Base-by-base conservation (phyloP, 306 rosid genomes). In the Glycyrrhiza uralensis region DNA sequence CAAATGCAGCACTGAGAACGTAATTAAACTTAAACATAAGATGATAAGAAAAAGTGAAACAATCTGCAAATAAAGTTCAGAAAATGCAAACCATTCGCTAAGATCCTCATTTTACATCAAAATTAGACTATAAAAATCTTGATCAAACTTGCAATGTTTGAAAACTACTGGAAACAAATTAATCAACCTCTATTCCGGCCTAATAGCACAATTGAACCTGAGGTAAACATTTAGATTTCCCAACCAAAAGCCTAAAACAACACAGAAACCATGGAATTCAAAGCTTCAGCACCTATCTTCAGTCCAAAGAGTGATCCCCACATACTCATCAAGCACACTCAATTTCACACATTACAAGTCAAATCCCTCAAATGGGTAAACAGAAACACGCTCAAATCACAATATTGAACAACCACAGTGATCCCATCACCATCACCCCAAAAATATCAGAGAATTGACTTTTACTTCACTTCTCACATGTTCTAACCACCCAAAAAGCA, bases 341-440 rank as follows among this genome's bases (percentile, higher is more conserved):
- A 42, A 59, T 32, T 83, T 63, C 66, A 60, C 77, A 71, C 60
- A 60, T 15, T 1, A 72, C 39, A 66, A 52, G 41, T 44, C 73
- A 83, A 83, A 79, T 83, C 80, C 14, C 42, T 72, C 63, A 66
- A 75, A 56, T 70, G 63, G 57, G 42, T 38, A 52, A n/a, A 15
- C 78, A 75, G 18, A 69, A 72, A 76, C 50, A 12, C 3, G 55
- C 63, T 61, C 78, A 79, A 46, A 78, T 35, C 46, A 47, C 62
- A 66, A 7, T 44, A 19, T 49, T 39, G 57, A 60, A 32, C 79
- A 30, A 62, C 66, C 72, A 63, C 71, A 57, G 49, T 42, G 64
- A 30, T 54, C 78, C 69, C 58, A n/a, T 60, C 60, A 61, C 68
- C 67, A 6, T 45, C 55, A 42, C 58, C 17, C 19, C 45, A 19